These are phyloP conservation scores for Carpinus fangiana DNA, from an alignment of 306 rosid genomes.

Conservation along the genomic window DNA sequence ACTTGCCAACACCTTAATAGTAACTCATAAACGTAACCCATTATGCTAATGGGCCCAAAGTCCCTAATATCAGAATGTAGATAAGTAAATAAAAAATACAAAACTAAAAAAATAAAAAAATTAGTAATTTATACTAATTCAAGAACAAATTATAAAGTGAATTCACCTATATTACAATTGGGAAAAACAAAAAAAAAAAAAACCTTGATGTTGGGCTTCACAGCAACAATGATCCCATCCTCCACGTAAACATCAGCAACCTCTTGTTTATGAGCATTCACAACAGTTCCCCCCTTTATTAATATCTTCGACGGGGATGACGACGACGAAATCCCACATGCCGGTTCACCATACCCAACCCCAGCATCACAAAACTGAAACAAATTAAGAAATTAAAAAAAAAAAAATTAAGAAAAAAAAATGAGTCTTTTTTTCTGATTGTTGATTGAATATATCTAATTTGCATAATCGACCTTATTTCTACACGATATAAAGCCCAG, in stretches of 20 bases:
- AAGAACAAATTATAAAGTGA: not conserved
- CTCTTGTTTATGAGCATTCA: conserved; percentile 76
- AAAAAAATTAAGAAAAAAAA: not conserved
- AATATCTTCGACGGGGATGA: conserved; percentile 49
- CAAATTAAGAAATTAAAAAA: not conserved
- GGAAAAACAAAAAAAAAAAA: not conserved
- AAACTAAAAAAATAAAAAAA: not conserved
- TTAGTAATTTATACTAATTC: not conserved
- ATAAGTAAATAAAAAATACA: not conserved
- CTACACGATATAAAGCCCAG: not conserved
- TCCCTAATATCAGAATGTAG: not conserved
- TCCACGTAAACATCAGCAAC: conserved; percentile 85
- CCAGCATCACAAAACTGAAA: conserved; percentile 80
- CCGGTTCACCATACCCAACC: conserved; percentile 44
- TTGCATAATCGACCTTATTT: not conserved
- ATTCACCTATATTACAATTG: not conserved
- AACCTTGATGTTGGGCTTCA: conserved; percentile 68
- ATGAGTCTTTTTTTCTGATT: not conserved
- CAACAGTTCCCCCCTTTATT: conserved; percentile 81
- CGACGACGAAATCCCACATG: conserved; percentile 37
- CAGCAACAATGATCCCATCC: conserved; percentile 70
- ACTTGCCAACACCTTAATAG: not conserved
- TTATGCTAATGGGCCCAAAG: not conserved
- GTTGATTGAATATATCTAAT: not conserved
- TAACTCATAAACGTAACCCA: not conserved